A percentile compares a stretch with the other conserved stretches of the same genome.
phyloP scores from a whole-genome alignment of 257 asterid genomes.

The Solanum sparsipilum region DNA sequence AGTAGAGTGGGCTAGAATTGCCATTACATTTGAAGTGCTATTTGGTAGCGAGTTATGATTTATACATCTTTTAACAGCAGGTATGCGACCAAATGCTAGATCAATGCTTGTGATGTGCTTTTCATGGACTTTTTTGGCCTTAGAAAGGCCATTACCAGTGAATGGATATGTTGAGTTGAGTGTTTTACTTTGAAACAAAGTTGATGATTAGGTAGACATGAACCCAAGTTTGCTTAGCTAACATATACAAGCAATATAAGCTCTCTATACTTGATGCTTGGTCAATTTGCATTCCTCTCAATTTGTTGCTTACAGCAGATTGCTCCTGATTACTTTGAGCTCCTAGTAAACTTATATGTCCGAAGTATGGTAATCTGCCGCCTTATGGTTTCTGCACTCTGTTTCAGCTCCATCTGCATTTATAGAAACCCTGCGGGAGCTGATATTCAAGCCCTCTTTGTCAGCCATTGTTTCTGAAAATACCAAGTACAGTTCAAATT shows the following conservation, averaged over 20 bases:
- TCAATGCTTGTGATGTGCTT: background rate
- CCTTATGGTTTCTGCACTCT: background rate
- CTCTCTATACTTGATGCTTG: background rate
- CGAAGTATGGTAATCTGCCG: background rate
- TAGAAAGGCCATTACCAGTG: background rate
- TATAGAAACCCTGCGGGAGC: slow-evolving; percentile 82
- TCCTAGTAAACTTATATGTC: background rate
- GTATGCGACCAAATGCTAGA: background rate
- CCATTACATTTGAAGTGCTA: background rate
- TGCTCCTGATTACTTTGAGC: background rate
- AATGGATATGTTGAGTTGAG: background rate
- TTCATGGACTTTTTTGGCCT: background rate
- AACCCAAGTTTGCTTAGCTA: background rate
- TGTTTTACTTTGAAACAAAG: background rate
- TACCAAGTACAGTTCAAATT: slow-evolving; percentile 38
- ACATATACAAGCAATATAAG: background rate
- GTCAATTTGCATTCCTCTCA: background rate
- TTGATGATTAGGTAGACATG: background rate
- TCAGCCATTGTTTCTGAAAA: slow-evolving; percentile 65
- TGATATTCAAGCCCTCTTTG: slow-evolving; percentile 87
- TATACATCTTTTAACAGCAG: background rate
- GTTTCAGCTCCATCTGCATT: slow-evolving; percentile 78
- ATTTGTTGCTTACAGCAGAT: background rate
- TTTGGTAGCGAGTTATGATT: background rate
- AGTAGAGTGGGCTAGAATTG: background rate